Conservation (phyloP, 2,329 filamentous ascomycete species). For the Fusarium foetens region DNA sequence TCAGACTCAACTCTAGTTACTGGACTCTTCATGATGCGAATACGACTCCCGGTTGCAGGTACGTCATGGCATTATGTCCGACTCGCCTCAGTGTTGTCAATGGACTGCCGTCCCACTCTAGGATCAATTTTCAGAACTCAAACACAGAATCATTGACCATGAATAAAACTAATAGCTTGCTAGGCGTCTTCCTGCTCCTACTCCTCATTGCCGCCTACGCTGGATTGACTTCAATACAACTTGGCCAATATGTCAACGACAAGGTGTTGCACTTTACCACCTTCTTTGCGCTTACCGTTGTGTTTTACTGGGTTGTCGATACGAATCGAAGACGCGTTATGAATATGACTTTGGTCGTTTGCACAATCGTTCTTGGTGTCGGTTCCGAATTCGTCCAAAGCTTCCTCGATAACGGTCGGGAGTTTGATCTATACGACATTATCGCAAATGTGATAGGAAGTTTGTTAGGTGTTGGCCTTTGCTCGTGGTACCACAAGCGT, state of each 20-base stretch:
- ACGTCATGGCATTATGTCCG: constrained; percentile 47
- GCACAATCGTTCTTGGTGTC: constrained; percentile 76
- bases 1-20: constrained; percentile 4
- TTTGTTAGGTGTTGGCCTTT: constrained; percentile 74
- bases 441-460: constrained; percentile 88
- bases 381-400: constrained; percentile 82
- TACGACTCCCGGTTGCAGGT: constrained; percentile 91
- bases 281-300: constrained; percentile 87
- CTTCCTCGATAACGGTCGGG: constrained; percentile 76
- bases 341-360: constrained; percentile 83
- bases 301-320: constrained; percentile 98
- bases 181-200: constrained; percentile 76
- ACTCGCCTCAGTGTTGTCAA: not conserved
- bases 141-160: not conserved
- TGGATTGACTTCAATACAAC: constrained; percentile 75
- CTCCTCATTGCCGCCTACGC: constrained; percentile 80
- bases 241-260: constrained; percentile 76
- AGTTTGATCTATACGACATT: constrained; percentile 84
- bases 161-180: constrained; percentile 12
- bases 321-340: constrained; percentile 85
- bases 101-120: not conserved
- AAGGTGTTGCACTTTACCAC: constrained; percentile 87
- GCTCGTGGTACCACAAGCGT: constrained; percentile 91
- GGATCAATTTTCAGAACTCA: not conserved
- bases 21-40: constrained; percentile 70